Evolutionary conservation across 305 asterid species (phyloP).

Genomic region (Fraxinus velutina): DNA sequence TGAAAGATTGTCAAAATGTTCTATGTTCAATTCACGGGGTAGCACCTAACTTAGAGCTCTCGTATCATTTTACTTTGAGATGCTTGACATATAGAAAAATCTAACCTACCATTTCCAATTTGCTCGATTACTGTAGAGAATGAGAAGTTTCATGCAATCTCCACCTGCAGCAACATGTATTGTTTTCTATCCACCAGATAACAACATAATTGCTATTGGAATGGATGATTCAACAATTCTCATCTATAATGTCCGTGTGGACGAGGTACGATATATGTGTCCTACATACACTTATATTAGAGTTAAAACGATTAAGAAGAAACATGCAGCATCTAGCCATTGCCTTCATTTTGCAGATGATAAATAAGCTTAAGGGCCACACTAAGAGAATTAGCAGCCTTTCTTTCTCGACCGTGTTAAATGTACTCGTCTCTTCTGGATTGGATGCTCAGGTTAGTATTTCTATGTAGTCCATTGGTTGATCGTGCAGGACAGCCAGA

Average conservation of each 20-base stretch:
- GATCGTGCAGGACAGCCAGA: background rate
- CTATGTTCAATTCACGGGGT: background rate
- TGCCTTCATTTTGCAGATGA: constrained; percentile 35
- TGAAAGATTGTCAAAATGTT: background rate
- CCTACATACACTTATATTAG: background rate
- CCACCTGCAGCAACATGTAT: constrained; percentile 63
- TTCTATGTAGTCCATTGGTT: background rate
- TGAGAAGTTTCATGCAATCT: constrained; percentile 40
- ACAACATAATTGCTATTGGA: constrained; percentile 65
- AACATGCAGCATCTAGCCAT: background rate
- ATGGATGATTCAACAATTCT: constrained; percentile 63
- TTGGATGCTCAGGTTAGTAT: constrained; percentile 57
- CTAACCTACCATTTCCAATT: constrained; percentile 9
- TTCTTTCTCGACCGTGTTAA: constrained; percentile 47
- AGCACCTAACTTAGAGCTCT: background rate
- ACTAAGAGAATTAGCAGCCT: constrained; percentile 55
- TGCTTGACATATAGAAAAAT: background rate
- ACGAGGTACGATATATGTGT: constrained; percentile 35
- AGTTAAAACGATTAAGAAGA: background rate
- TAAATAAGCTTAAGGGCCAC: constrained; percentile 55
- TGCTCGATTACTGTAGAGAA: constrained; percentile 39
- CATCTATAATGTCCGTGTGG: constrained; percentile 53
- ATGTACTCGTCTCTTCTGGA: constrained; percentile 60
- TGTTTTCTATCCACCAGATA: constrained; percentile 62
- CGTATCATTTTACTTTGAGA: background rate